phyloP scores from a whole-genome alignment of 2,329 filamentous ascomycete genomes.

The Colletotrichum somersetense region DNA sequence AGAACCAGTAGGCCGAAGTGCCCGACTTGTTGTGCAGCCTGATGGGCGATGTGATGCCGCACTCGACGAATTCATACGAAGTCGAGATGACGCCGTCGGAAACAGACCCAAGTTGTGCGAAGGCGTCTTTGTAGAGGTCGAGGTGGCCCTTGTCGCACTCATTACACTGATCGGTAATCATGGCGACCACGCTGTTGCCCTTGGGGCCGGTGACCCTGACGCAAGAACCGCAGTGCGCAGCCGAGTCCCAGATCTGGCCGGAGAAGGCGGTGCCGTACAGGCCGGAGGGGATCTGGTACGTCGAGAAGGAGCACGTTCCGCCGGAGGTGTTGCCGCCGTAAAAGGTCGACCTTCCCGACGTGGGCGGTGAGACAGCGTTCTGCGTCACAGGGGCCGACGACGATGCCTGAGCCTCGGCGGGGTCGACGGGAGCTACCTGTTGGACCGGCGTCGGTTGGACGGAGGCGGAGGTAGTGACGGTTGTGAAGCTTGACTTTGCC shows the following conservation, averaged over 20 bases:
- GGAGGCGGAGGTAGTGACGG: conserved; percentile 18
- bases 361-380: conserved; percentile 16
- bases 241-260: conserved; percentile 66
- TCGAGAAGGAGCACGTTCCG: conserved; percentile 73
- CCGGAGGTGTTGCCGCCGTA: conserved; percentile 69
- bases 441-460: conserved; percentile 23
- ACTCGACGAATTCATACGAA: conserved; percentile 54
- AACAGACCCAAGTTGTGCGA: conserved; percentile 52
- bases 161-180: conserved; percentile 65
- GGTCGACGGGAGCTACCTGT: background rate
- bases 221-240: conserved; percentile 71
- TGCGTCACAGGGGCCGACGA: conserved; percentile 17
- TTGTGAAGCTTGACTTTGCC: conserved; percentile 21
- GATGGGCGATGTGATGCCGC: conserved; percentile 57
- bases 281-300: conserved; percentile 70
- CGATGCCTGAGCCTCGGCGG: conserved; percentile 23
- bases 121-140: conserved; percentile 60
- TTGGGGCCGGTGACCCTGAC: conserved; percentile 69
- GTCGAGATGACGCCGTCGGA: conserved; percentile 53
- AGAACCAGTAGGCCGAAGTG: conserved; percentile 57
- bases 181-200: conserved; percentile 71
- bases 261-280: conserved; percentile 74
- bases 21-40: conserved; percentile 60
- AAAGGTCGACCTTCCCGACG: conserved; percentile 60
- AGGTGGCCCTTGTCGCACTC: conserved; percentile 57